A percentile compares a stretch with the other conserved stretches of the same genome.
phyloP scores from a whole-genome alignment of 441 rosid genomes.

The Erodium trifolium region DNA sequence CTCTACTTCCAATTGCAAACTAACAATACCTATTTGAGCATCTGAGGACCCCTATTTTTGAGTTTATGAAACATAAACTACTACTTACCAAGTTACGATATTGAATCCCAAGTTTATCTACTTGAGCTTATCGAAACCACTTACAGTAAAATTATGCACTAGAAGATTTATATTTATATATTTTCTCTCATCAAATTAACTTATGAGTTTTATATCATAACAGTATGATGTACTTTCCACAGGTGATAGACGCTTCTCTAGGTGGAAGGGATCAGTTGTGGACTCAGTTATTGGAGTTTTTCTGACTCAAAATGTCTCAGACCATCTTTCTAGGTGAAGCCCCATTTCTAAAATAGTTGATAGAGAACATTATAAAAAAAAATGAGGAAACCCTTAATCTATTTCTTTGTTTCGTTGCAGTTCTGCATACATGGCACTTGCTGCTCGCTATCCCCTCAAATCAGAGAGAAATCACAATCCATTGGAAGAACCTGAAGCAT shows the following conservation, averaged over 20 bases:
- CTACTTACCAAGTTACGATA: not conserved
- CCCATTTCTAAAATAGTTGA: too few relatives aligned
- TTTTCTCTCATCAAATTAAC: not conserved
- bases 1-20: slow-evolving; percentile 41
- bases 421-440: slow-evolving; percentile 92
- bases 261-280: slow-evolving; percentile 98
- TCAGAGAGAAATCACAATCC: slow-evolving; percentile 25
- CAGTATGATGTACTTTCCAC: slow-evolving; percentile 27
- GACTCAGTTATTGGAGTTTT: slow-evolving; percentile 83
- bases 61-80: slow-evolving; percentile 6
- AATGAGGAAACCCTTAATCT: slow-evolving; percentile 13
- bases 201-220: not conserved
- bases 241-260: slow-evolving; percentile 96
- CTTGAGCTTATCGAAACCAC: not conserved
- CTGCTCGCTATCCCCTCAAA: slow-evolving; percentile 65
- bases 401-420: slow-evolving; percentile 37
- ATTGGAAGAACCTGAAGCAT: slow-evolving; percentile 47
- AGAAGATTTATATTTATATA: not conserved
- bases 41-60: not conserved
- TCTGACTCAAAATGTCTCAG: too few relatives aligned
- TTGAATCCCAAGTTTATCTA: not conserved
- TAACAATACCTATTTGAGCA: slow-evolving; percentile 24
- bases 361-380: not conserved
- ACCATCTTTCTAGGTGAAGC: too few relatives aligned
- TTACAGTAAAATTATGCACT: not conserved